These are phyloP conservation scores for Hordeum pubiflorum DNA, from an alignment of 202 grass and related monocot species.

Conservation along the genomic window DNA sequence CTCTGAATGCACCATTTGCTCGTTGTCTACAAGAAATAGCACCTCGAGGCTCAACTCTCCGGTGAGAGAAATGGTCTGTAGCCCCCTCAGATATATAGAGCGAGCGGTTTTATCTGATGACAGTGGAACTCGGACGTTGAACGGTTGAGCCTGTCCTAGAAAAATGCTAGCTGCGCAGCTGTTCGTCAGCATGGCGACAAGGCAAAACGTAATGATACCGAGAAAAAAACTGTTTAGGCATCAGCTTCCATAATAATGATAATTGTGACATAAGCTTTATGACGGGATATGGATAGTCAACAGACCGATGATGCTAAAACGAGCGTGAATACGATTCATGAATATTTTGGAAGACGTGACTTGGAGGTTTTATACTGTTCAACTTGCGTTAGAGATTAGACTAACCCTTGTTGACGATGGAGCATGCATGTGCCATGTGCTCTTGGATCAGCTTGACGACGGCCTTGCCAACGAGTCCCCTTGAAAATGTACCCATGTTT, in stretches of 20 bases:
- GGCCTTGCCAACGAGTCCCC: not conserved
- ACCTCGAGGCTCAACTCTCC: not conserved
- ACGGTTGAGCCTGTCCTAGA: too few relatives aligned
- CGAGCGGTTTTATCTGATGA: too few relatives aligned
- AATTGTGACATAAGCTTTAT: not conserved
- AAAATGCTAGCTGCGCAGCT: not conserved
- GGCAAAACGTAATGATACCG: not conserved
- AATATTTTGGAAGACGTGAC: not conserved
- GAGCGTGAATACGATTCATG: not conserved
- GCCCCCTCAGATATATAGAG: not conserved
- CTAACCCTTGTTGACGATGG: not conserved
- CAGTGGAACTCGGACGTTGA: too few relatives aligned
- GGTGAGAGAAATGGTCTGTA: not conserved
- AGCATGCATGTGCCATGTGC: not conserved
- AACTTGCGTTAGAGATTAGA: too few relatives aligned
- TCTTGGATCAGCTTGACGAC: not conserved
- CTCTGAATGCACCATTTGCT: not conserved
- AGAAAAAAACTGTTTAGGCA: not conserved
- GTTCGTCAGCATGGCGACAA: not conserved
- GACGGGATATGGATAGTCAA: not conserved
- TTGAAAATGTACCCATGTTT: not conserved
- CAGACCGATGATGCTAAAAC: not conserved
- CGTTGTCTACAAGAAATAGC: not conserved
- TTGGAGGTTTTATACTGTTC: not conserved
- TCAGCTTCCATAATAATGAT: too few relatives aligned